A percentile compares a stretch with the other conserved stretches of the same genome.
Evolutionary conservation across 2,329 filamentous ascomycete genomes (phyloP).

Genomic region (Penicillium sp.): DNA sequence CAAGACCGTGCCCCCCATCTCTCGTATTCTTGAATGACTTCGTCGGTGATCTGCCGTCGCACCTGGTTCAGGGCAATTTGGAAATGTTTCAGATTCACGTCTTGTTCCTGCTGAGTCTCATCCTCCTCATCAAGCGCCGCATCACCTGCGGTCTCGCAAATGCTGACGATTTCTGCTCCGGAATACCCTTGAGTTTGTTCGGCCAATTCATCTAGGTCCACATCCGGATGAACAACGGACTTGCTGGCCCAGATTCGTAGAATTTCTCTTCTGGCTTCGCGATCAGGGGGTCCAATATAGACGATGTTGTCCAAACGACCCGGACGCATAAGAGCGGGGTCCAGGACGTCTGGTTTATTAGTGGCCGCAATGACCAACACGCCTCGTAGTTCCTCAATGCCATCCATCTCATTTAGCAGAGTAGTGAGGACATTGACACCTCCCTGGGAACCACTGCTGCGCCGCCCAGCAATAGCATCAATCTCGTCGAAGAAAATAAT

Average conservation of each 20-base stretch:
- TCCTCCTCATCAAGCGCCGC: slow-evolving; percentile 57
- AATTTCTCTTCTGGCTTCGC: slow-evolving; percentile 74
- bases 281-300: slow-evolving; percentile 82
- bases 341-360: slow-evolving; percentile 84
- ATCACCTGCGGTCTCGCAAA: slow-evolving; percentile 59
- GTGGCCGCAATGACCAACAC: slow-evolving; percentile 90
- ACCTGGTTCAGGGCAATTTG: slow-evolving; percentile 49
- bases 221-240: slow-evolving; percentile 63
- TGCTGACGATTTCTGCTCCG: slow-evolving; percentile 77
- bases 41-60: slow-evolving; percentile 62
- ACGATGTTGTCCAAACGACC: slow-evolving; percentile 84
- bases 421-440: slow-evolving; percentile 84
- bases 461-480: slow-evolving; percentile 74
- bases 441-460: slow-evolving; percentile 56
- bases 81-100: slow-evolving; percentile 49
- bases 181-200: slow-evolving; percentile 74
- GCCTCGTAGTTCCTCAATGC: slow-evolving; percentile 80
- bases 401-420: slow-evolving; percentile 92
- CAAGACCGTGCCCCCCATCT: slow-evolving; percentile 49
- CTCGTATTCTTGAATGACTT: slow-evolving; percentile 64
- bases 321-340: slow-evolving; percentile 81
- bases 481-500: slow-evolving; percentile 99
- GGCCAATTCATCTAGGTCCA: slow-evolving; percentile 69
- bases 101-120: slow-evolving; percentile 42
- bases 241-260: slow-evolving; percentile 69